A percentile compares a stretch with the other conserved stretches of the same genome.
Conservation (phyloP, 164 flowering plant species). For the Liquidambar formosana region DNA sequence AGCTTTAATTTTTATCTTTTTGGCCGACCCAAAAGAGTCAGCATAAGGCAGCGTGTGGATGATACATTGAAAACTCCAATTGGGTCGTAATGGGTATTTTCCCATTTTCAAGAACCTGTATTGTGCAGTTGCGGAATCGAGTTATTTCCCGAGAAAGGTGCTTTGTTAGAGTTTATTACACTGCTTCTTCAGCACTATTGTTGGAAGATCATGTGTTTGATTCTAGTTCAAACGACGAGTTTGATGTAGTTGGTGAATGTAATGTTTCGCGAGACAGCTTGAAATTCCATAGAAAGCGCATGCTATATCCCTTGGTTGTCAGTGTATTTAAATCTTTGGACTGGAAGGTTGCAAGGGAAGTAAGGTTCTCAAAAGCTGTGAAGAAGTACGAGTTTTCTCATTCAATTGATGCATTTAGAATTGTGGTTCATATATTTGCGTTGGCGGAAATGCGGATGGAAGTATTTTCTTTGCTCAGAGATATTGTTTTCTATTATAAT, state of each 20-base stretch:
- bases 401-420: slow-evolving; percentile 39
- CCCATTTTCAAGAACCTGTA: slow-evolving; percentile 9
- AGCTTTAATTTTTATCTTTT: not conserved
- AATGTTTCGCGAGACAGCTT: not conserved
- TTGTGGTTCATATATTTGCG: slow-evolving; percentile 46
- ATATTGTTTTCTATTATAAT: slow-evolving; percentile 36
- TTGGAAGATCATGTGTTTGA: slow-evolving; percentile 17
- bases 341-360: slow-evolving; percentile 36
- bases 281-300: not conserved
- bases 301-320: slow-evolving; percentile 34
- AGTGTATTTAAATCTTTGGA: slow-evolving; percentile 45
- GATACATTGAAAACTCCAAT: not conserved
- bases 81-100: slow-evolving; percentile 8
- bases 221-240: not conserved
- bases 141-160: not conserved
- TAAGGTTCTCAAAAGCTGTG: slow-evolving; percentile 32
- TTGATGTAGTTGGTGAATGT: not conserved
- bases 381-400: slow-evolving; percentile 35
- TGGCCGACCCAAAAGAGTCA: not conserved
- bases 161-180: not conserved
- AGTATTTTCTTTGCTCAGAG: slow-evolving; percentile 44
- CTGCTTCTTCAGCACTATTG: slow-evolving; percentile 14
- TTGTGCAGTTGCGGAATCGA: not conserved
- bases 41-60: not conserved
- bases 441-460: slow-evolving; percentile 39